Evolutionary conservation across 495 filamentous ascomycete genomes (phyloP).

Genomic region (Tetracladium setigerum): DNA sequence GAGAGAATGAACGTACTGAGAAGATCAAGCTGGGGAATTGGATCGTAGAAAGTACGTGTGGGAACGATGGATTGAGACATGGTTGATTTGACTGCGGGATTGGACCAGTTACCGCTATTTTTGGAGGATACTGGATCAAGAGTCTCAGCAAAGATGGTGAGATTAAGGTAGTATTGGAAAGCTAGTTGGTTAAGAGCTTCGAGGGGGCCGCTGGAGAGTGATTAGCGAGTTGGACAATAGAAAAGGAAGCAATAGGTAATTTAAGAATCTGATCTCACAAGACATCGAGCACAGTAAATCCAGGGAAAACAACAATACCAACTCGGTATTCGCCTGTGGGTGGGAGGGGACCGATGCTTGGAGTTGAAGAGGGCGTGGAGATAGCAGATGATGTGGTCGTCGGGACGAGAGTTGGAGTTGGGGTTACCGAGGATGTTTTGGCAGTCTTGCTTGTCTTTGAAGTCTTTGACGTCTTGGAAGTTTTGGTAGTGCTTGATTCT

Average conservation of each 20-base stretch:
- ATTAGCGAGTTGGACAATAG: no score
- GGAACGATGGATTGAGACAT: conserved; percentile 28
- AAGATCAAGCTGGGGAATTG: conserved; percentile 20
- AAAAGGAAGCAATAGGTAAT: no score
- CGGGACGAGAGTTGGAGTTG: no score
- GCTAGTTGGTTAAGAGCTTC: conserved; percentile 47
- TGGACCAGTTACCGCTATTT: background rate
- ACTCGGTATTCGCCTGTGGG: background rate
- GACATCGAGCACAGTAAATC: conserved; percentile 42
- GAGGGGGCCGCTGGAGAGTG: conserved; percentile 47
- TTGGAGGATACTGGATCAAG: conserved; percentile 41
- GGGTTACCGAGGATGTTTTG: no score
- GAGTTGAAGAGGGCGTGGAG: no score
- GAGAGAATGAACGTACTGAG: conserved; percentile 3
- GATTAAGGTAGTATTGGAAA: conserved; percentile 24
- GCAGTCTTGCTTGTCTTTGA: no score
- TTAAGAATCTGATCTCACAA: conserved; percentile 14
- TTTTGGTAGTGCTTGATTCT: no score
- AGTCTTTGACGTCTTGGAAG: no score
- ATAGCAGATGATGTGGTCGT: no score
- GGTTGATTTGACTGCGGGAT: no score
- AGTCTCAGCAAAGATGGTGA: conserved; percentile 41
- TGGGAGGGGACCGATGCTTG: no score
- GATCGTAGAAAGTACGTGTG: conserved; percentile 40
- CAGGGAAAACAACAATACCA: conserved; percentile 32